Evolutionary conservation across 345 rosid genomes (phyloP).

Genomic region (Angophora floribunda): DNA sequence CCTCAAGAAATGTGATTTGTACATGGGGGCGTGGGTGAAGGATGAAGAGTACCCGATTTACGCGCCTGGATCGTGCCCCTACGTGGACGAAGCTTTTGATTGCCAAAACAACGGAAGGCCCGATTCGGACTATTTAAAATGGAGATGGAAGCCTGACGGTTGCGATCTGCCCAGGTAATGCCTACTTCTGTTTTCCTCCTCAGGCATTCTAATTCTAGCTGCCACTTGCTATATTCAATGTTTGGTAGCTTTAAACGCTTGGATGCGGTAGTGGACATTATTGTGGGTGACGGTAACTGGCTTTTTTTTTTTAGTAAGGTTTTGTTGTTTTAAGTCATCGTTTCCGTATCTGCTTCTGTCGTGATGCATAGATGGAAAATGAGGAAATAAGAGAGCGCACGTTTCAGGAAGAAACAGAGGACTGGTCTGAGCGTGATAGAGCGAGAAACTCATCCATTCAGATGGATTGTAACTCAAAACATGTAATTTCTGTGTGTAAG

Average conservation of each 20-base stretch:
- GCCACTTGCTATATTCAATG: not conserved
- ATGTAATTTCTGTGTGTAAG: not conserved
- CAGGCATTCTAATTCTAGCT: not conserved
- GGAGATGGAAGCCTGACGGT: conserved; percentile 92
- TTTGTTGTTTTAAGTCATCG: not conserved
- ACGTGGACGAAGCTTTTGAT: conserved; percentile 81
- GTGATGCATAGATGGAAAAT: not conserved
- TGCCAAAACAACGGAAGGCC: conserved; percentile 75
- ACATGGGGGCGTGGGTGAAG: conserved; percentile 67
- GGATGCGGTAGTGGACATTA: not conserved
- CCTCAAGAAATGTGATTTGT: conserved; percentile 54
- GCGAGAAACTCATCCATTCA: not conserved
- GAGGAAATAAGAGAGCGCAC: not conserved
- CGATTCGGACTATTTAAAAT: conserved; percentile 59
- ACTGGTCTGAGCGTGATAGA: not conserved
- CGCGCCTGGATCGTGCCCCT: conserved; percentile 78
- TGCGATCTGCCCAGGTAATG: conserved; percentile 88
- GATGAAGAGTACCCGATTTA: conserved; percentile 65
- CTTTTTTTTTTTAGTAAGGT: not conserved
- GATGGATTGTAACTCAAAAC: not conserved
- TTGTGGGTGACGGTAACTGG: not conserved
- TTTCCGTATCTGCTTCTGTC: not conserved
- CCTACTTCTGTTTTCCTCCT: not conserved
- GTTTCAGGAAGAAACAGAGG: not conserved
- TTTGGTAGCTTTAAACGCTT: not conserved